Conservation (phyloP, 495 filamentous ascomycete genomes). For the Melanomma pulvis-pyrius region DNA sequence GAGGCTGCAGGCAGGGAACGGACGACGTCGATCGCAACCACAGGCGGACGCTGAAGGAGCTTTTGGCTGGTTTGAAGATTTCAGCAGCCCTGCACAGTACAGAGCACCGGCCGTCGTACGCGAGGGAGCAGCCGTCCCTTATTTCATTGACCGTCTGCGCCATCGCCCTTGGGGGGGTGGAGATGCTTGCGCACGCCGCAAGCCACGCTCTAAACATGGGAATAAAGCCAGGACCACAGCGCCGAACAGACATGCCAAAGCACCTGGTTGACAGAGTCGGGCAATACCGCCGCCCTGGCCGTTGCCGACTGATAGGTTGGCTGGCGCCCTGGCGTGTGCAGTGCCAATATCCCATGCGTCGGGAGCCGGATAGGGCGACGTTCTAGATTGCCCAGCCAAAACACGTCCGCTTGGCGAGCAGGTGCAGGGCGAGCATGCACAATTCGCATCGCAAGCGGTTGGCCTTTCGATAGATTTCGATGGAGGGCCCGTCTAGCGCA, state of each 20-base stretch:
- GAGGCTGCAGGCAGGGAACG: background rate
- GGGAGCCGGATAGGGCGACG: background rate
- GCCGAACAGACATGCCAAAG: constrained; percentile 5
- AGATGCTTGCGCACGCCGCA: constrained; percentile 15
- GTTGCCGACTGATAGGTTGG: background rate
- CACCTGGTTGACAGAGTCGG: constrained; percentile 15
- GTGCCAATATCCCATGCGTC: background rate
- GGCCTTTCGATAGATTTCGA: too few species aligned
- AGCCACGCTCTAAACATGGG: constrained; percentile 27
- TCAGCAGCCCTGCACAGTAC: background rate
- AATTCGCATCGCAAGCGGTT: too few species aligned
- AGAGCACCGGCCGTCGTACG: background rate
- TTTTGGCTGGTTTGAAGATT: background rate
- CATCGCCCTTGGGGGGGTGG: constrained; percentile 4
- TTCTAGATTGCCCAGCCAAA: background rate
- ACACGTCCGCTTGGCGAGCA: background rate
- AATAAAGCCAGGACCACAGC: constrained; percentile 21
- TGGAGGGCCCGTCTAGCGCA: too few species aligned
- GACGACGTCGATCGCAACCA: background rate
- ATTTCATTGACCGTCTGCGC: constrained; percentile 17
- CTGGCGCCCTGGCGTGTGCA: background rate
- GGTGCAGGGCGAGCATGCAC: constrained; percentile 3
- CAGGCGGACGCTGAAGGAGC: background rate
- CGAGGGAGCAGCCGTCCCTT: constrained; percentile 19
- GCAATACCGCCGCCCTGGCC: constrained; percentile 20